A percentile compares a stretch with the other conserved stretches of the same genome.
phyloP scores from a whole-genome alignment of 768 basidiomycete genomes.

The Tephrocybe sp. region DNA sequence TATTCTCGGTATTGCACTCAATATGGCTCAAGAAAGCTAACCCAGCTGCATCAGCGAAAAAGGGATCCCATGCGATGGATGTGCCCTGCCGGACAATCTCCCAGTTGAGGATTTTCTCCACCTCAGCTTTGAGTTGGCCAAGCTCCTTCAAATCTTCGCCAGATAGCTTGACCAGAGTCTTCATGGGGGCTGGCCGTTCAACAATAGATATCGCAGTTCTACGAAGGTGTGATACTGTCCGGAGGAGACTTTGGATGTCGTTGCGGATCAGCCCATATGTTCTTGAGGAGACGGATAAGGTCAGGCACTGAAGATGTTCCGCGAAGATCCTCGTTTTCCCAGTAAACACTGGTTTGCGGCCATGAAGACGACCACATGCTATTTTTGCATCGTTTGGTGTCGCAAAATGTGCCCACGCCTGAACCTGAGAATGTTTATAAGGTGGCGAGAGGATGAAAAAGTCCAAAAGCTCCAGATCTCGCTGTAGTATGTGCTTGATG shows the following conservation, averaged over 20 bases:
- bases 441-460: slow-evolving; percentile 54
- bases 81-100: slow-evolving; percentile 54
- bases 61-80: slow-evolving; percentile 64
- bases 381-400: slow-evolving; percentile 50
- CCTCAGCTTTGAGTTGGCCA: slow-evolving; percentile 54
- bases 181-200: slow-evolving; percentile 18
- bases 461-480: slow-evolving; percentile 28
- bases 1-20: slow-evolving; percentile 32
- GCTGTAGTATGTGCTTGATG: slow-evolving; percentile 39
- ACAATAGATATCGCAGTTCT: slow-evolving; percentile 26
- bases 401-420: slow-evolving; percentile 57
- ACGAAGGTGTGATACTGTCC: slow-evolving; percentile 30
- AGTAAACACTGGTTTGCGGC: slow-evolving; percentile 41
- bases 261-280: slow-evolving; percentile 38
- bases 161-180: slow-evolving; percentile 43
- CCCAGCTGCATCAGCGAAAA: slow-evolving; percentile 48
- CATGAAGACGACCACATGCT: slow-evolving; percentile 49
- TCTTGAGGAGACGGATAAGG: slow-evolving; percentile 38
- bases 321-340: slow-evolving; percentile 50
- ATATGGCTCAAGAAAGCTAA: slow-evolving; percentile 43
- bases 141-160: slow-evolving; percentile 51
- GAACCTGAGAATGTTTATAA: slow-evolving; percentile 41
- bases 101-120: slow-evolving; percentile 64
- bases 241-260: slow-evolving; percentile 48
- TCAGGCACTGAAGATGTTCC: slow-evolving; percentile 52